Conservation (phyloP, 2,329 filamentous ascomycete genomes). For the Trichoderma oligosporum region DNA sequence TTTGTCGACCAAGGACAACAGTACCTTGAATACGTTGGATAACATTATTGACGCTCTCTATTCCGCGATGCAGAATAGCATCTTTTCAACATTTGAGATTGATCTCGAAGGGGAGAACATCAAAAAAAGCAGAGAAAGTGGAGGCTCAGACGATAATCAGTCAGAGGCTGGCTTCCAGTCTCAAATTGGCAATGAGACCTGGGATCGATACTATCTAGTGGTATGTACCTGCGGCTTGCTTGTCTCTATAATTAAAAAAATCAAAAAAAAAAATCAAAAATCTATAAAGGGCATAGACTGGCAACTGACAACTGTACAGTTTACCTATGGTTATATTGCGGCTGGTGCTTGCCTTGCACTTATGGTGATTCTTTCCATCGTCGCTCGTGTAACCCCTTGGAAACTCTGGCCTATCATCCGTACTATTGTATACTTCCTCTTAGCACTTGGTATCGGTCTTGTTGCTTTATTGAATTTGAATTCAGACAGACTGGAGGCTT, state of each 20-base stretch:
- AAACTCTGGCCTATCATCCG: constrained; percentile 33
- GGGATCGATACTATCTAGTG: constrained; percentile 30
- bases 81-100: constrained; percentile 32
- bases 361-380: constrained; percentile 31
- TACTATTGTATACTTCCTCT: constrained; percentile 28
- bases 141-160: background rate
- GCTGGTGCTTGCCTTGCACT: constrained; percentile 32
- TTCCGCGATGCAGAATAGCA: constrained; percentile 29
- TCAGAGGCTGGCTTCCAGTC: constrained; percentile 23
- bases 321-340: constrained; percentile 35
- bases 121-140: constrained; percentile 15
- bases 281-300: background rate
- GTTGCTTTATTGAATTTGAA: constrained; percentile 28
- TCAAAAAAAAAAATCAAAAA: too few species aligned
- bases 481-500: constrained; percentile 20
- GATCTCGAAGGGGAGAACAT: constrained; percentile 24
- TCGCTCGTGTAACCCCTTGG: constrained; percentile 32
- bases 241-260: too few species aligned
- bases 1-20: background rate
- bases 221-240: constrained; percentile 29
- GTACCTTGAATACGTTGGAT: background rate
- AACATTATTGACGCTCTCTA: background rate
- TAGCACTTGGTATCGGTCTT: constrained; percentile 32
- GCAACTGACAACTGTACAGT: constrained; percentile 24
- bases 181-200: constrained; percentile 25